Conservation (phyloP, 1,284 basidiomycete genomes). For the Microbotryum violaceum region DNA sequence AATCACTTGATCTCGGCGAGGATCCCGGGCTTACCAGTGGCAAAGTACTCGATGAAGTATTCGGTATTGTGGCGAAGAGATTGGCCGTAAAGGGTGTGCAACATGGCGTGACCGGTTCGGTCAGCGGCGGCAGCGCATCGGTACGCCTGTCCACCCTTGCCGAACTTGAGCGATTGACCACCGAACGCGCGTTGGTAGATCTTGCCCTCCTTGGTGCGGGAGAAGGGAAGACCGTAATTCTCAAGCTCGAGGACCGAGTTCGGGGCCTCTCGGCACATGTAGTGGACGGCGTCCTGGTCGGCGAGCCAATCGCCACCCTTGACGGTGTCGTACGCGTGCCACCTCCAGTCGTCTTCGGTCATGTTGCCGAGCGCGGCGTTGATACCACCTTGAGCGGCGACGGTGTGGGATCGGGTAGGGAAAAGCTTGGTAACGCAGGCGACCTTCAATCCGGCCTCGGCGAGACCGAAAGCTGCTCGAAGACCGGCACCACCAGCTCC, state of each 20-base stretch:
- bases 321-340: slow-evolving; percentile 99
- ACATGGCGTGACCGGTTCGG: slow-evolving; percentile 95
- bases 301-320: slow-evolving; percentile 99
- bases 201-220: slow-evolving; percentile 96
- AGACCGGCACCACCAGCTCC: slow-evolving; percentile 98
- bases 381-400: slow-evolving; percentile 98
- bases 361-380: slow-evolving; percentile 99
- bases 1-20: neutral
- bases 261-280: slow-evolving; percentile 32
- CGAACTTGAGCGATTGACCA: slow-evolving; percentile 93
- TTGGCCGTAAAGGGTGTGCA: slow-evolving; percentile 92
- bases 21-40: slow-evolving; percentile 42
- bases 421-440: slow-evolving; percentile 98
- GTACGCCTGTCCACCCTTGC: slow-evolving; percentile 98
- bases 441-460: slow-evolving; percentile 92
- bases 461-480: slow-evolving; percentile 96
- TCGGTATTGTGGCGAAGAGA: slow-evolving; percentile 98
- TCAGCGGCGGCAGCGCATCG: slow-evolving; percentile 98
- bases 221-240: slow-evolving; percentile 98
- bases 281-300: slow-evolving; percentile 66
- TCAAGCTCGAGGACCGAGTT: slow-evolving; percentile 61
- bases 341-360: slow-evolving; percentile 78
- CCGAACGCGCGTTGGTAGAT: slow-evolving; percentile 99
- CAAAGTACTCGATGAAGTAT: slow-evolving; percentile 99
- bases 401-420: slow-evolving; percentile 98